Conservation (phyloP, 2,329 filamentous ascomycete species). For the Cercospora zeae-maydis region DNA sequence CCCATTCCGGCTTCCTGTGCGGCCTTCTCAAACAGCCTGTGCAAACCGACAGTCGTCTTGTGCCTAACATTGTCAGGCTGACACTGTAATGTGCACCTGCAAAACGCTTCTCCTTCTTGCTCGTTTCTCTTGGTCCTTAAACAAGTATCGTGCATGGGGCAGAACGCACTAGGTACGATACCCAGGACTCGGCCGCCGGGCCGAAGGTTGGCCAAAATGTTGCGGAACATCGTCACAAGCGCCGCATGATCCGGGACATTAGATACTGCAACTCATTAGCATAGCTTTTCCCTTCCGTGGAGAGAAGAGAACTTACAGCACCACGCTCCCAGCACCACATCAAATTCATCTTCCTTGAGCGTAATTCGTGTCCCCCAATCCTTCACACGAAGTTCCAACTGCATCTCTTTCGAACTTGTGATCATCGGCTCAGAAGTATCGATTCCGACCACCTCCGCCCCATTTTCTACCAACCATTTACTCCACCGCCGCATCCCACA, state of each 20-base stretch:
- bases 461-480: conserved; percentile 11
- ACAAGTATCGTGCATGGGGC: not conserved
- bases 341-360: not conserved
- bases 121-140: not conserved
- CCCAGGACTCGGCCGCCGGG: conserved; percentile 12
- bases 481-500: conserved; percentile 18
- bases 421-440: conserved; percentile 11
- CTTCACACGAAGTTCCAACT: not conserved
- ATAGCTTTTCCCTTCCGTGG: not conserved
- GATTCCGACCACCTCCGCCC: conserved; percentile 15
- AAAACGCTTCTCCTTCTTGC: not conserved
- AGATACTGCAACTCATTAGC: not conserved
- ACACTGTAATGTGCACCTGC: conserved; percentile 1
- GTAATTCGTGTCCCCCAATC: not conserved
- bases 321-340: conserved; percentile 13
- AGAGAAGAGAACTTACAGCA: not conserved
- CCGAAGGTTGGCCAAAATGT: not conserved
- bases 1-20: conserved; percentile 15
- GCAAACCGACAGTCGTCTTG: not conserved
- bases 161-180: not conserved
- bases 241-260: not conserved
- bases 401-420: conserved; percentile 1
- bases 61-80: not conserved
- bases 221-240: conserved; percentile 14
- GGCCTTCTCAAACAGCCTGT: conserved; percentile 11